These are phyloP conservation scores for Urtica urens DNA, from an alignment of 306 rosid species.

Conservation along the genomic window DNA sequence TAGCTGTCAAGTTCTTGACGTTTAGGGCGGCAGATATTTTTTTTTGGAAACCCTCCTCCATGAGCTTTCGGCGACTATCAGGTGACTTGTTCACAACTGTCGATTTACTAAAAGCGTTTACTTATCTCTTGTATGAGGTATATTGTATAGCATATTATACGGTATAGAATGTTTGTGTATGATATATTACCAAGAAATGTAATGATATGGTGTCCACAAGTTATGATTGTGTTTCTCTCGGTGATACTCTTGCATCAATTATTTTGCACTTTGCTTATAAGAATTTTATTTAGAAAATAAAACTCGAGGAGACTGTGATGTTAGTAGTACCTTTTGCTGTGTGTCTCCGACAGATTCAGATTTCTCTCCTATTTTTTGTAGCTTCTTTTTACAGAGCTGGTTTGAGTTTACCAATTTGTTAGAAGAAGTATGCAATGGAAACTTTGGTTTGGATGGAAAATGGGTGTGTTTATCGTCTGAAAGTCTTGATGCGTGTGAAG, in stretches of 20 bases:
- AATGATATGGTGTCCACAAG: not conserved
- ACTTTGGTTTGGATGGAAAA: too few relatives aligned
- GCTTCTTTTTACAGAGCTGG: not conserved
- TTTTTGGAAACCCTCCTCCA: too few relatives aligned
- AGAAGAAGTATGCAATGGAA: too few relatives aligned
- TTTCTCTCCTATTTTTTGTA: not conserved
- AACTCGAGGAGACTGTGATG: not conserved
- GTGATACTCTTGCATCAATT: not conserved
- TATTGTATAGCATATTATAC: not conserved
- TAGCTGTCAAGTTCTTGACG: constrained; percentile 79
- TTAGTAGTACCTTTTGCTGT: not conserved
- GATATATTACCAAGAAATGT: not conserved
- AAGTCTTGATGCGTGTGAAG: too few relatives aligned
- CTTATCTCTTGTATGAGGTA: constrained; percentile 2
- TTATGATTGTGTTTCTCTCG: not conserved
- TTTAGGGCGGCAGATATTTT: constrained; percentile 25
- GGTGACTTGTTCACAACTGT: not conserved
- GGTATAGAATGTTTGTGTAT: not conserved
- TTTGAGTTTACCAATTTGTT: too few relatives aligned
- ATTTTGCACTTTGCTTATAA: not conserved
- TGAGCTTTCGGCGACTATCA: not conserved
- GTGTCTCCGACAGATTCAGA: not conserved
- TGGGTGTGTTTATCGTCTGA: too few relatives aligned
- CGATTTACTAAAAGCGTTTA: not conserved
- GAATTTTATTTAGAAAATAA: not conserved